A percentile compares a stretch with the other conserved stretches of the same genome.
phyloP scores from a whole-genome alignment of 1,139 yeast species.

The Pneumocystis carinii region DNA sequence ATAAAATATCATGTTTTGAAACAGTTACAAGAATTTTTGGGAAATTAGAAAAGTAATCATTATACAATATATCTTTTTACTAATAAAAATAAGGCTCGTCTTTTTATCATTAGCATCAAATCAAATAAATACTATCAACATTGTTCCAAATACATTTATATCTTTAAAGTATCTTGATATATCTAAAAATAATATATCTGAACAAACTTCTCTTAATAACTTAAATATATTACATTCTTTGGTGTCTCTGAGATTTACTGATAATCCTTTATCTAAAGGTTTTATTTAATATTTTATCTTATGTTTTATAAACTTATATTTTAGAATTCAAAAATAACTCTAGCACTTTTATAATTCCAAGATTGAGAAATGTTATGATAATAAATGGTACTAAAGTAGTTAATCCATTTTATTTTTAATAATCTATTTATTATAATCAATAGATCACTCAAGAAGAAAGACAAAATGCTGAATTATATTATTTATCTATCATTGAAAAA shows the following conservation, averaged over 20 bases:
- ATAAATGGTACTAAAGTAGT: not conserved
- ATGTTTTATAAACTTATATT: not conserved
- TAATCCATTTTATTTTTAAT: not conserved
- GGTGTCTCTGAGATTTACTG: not conserved
- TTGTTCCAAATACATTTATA: not conserved
- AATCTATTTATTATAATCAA: not conserved
- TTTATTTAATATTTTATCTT: not conserved
- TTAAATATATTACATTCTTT: not conserved
- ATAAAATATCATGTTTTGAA: not conserved
- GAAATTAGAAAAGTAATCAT: not conserved
- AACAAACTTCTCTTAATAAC: not conserved
- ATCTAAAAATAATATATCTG: not conserved
- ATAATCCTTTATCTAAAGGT: not conserved
- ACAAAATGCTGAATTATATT: not conserved
- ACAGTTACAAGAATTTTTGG: not conserved
- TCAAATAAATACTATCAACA: not conserved
- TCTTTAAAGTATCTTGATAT: not conserved
- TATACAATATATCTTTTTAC: not conserved
- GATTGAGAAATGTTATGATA: not conserved
- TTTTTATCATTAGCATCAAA: not conserved
- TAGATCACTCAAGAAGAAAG: not conserved
- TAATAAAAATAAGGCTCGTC: not conserved
- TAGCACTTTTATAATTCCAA: not conserved
- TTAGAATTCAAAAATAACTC: not conserved
- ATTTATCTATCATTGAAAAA: not conserved